These are phyloP conservation scores for Rugonectria rugulosa DNA, from an alignment of 2,329 filamentous ascomycete species.

Conservation along the genomic window DNA sequence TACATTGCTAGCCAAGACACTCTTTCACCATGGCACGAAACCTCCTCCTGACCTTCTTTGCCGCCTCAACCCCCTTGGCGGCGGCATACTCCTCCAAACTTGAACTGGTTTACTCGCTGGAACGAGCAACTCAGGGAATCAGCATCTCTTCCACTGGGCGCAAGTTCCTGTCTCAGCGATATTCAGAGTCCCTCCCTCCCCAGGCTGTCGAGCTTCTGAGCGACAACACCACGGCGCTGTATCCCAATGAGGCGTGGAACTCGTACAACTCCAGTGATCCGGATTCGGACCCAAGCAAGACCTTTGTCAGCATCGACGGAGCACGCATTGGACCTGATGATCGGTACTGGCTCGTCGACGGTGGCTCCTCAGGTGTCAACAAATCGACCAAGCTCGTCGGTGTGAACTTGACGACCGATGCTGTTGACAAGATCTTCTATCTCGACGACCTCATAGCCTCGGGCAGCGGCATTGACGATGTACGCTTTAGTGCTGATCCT, in stretches of 20 bases:
- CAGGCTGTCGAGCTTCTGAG: constrained; percentile 7
- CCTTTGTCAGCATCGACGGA: constrained; percentile 10
- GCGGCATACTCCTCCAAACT: background rate
- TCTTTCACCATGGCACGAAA: background rate
- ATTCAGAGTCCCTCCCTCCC: background rate
- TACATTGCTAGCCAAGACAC: background rate
- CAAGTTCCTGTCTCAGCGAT: constrained; percentile 10
- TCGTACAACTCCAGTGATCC: constrained; percentile 3
- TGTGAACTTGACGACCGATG: constrained; percentile 6
- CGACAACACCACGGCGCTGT: background rate
- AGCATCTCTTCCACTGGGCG: constrained; percentile 1
- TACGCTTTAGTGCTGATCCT: constrained; percentile 4
- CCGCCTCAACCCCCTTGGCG: background rate
- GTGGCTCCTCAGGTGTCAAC: constrained; percentile 3
- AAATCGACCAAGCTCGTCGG: constrained; percentile 11
- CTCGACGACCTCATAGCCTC: constrained; percentile 5
- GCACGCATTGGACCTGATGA: constrained; percentile 7
- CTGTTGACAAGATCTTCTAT: constrained; percentile 6
- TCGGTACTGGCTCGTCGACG: constrained; percentile 6
- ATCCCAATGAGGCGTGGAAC: constrained; percentile 5
- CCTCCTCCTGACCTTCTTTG: background rate
- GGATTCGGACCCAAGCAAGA: background rate
- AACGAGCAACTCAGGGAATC: constrained; percentile 5
- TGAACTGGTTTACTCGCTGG: background rate
- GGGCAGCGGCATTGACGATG: constrained; percentile 10